These are phyloP conservation scores for Xylariaceae sp. DNA, from an alignment of 2,329 filamentous ascomycete species.

Conservation along the genomic window DNA sequence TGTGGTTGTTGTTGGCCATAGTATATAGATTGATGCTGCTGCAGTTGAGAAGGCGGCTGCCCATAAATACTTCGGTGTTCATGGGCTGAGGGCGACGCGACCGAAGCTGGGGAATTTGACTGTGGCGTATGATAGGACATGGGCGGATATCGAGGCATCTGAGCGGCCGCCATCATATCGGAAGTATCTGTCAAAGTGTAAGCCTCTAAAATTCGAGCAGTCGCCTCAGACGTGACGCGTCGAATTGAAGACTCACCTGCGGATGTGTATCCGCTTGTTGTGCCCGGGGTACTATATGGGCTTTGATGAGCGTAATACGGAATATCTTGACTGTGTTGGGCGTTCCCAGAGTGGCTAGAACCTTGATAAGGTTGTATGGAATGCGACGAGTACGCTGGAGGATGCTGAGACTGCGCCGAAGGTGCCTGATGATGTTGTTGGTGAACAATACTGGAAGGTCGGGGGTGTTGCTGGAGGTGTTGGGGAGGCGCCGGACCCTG, in stretches of 20 bases:
- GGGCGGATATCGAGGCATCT: slow-evolving; percentile 84
- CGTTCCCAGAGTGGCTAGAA: slow-evolving; percentile 65
- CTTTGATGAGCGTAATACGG: slow-evolving; percentile 81
- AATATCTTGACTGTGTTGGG: slow-evolving; percentile 70
- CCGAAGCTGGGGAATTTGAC: slow-evolving; percentile 92
- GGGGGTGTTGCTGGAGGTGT: slow-evolving; percentile 70
- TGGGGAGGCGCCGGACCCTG: slow-evolving; percentile 73
- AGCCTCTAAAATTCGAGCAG: slow-evolving; percentile 24
- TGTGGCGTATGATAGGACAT: slow-evolving; percentile 93
- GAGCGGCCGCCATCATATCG: slow-evolving; percentile 71
- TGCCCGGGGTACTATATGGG: slow-evolving; percentile 82
- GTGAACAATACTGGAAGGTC: slow-evolving; percentile 75
- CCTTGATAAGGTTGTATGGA: slow-evolving; percentile 73
- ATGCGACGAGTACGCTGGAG: slow-evolving; percentile 73
- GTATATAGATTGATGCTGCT: slow-evolving; percentile 84
- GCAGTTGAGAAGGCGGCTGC: slow-evolving; percentile 78
- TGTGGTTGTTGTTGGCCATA: slow-evolving; percentile 65
- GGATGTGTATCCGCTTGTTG: slow-evolving; percentile 83
- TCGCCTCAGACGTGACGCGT: slow-evolving; percentile 17
- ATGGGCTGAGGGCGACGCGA: slow-evolving; percentile 86
- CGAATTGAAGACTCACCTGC: slow-evolving; percentile 68
- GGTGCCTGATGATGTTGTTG: slow-evolving; percentile 75
- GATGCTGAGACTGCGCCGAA: slow-evolving; percentile 64
- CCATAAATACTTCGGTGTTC: slow-evolving; percentile 89
- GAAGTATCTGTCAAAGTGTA: slow-evolving; percentile 55